phyloP scores from a whole-genome alignment of 2,329 filamentous ascomycete genomes.

The Monilinia fructigena region DNA sequence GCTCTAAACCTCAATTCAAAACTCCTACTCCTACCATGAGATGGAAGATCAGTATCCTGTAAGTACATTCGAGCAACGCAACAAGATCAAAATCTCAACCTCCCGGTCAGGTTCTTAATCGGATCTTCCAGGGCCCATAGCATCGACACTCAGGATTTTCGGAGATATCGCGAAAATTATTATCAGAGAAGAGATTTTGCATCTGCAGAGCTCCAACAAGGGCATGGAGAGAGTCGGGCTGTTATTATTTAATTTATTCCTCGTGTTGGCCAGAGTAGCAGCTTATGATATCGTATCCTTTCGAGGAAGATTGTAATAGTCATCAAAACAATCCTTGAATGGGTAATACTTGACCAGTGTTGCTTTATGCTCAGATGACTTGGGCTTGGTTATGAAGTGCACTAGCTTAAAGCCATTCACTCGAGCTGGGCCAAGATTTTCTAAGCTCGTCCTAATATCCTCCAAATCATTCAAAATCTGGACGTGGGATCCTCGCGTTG shows the following conservation, averaged over 20 bases:
- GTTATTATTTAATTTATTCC: neutral
- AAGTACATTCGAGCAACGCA: too few species aligned
- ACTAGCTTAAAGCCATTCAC: slow-evolving; percentile 15
- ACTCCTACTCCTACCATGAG: neutral
- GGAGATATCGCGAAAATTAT: neutral
- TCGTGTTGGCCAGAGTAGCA: neutral
- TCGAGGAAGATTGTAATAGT: neutral
- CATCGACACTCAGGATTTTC: neutral
- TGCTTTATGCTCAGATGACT: neutral
- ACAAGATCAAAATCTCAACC: neutral
- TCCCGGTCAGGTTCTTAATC: neutral
- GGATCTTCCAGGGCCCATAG: neutral
- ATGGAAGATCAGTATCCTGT: neutral
- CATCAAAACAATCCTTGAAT: slow-evolving; percentile 6
- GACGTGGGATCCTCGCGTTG: neutral
- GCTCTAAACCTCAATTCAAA: neutral
- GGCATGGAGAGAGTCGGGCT: neutral
- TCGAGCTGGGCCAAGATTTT: slow-evolving; percentile 8
- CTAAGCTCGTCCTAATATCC: neutral
- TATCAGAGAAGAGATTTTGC: neutral
- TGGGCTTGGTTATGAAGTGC: neutral
- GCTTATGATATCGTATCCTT: neutral
- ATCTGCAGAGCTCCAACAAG: neutral
- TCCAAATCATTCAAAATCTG: slow-evolving; percentile 1
- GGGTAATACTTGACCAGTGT: slow-evolving; percentile 6